These are phyloP conservation scores for Penicillium sp. DNA, from an alignment of 2,329 filamentous ascomycete genomes.

Conservation along the genomic window DNA sequence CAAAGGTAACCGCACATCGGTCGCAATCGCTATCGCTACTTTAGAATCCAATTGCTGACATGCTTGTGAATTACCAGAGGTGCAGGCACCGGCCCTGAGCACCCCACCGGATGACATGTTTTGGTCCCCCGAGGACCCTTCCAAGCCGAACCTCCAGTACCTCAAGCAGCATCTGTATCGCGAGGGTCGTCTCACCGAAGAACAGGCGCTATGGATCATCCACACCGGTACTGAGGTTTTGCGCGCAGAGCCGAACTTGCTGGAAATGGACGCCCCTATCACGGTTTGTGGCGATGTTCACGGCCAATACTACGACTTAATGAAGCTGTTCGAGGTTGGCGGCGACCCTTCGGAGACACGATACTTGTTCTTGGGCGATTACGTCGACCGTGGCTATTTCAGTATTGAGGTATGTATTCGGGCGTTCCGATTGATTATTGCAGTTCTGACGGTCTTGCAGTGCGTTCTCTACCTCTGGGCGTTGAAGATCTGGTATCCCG, in stretches of 20 bases:
- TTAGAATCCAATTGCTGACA: slow-evolving; percentile 13
- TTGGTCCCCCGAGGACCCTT: slow-evolving; percentile 76
- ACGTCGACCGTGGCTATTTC: slow-evolving; percentile 97
- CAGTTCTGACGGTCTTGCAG: slow-evolving; percentile 33
- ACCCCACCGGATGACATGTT: slow-evolving; percentile 93
- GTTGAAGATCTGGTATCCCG: slow-evolving; percentile 98
- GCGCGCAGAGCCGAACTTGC: slow-evolving; percentile 82
- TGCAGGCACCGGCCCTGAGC: slow-evolving; percentile 92
- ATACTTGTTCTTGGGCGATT: slow-evolving; percentile 96
- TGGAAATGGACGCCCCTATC: slow-evolving; percentile 99
- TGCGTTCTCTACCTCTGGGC: slow-evolving; percentile 97
- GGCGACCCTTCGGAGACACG: slow-evolving; percentile 93
- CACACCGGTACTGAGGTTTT: slow-evolving; percentile 80
- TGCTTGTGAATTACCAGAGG: slow-evolving; percentile 56
- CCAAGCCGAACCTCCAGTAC: slow-evolving; percentile 88
- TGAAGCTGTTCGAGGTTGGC: slow-evolving; percentile 99
- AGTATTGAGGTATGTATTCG: slow-evolving; percentile 69
- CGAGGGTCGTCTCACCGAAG: slow-evolving; percentile 92
- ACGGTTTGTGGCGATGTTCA: slow-evolving; percentile 98
- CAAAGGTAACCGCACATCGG: slow-evolving; percentile 68
- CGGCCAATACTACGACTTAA: slow-evolving; percentile 97
- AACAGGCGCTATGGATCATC: slow-evolving; percentile 95
- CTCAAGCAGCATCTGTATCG: slow-evolving; percentile 98
- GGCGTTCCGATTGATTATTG: not conserved
- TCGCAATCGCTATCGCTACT: slow-evolving; percentile 2